Evolutionary conservation across 116 monocot species (phyloP), one percentile per base, ranked within the genome.

Genomic region (Posidonia oceanica): DNA sequence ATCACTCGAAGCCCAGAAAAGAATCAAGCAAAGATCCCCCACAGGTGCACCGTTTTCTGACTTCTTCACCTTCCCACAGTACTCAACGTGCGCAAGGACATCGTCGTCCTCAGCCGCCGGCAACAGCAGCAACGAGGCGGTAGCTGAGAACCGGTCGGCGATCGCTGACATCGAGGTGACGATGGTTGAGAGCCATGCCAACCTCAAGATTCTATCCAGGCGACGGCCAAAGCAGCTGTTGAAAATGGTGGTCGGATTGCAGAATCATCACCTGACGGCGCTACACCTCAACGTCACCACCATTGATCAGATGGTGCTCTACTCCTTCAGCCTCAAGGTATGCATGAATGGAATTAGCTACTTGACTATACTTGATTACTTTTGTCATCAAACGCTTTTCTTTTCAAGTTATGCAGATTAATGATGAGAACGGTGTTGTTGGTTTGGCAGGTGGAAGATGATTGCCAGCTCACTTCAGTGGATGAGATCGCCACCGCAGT

Each of bases 291-390:
- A 85, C 52, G 83, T 85, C 39, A 85, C 78, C 63, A 80, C 80
- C 37, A 38, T 76, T 18, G 79, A 84, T 21, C 73, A 77, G 44
- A 75, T 78, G 73, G 82, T 75, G 16, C 77, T 84, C 59, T 84
- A 84, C 73, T 84, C 79, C 39, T 79, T 87, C 78, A 87, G 77
- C 75, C 75, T 87, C 69, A 87, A 87, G 87, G 87, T 83, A 74
- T 11, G 12, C 29, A 29, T 29, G 29, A 29, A 29, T 29, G 29
- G 29, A 29, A 29, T 29, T 29, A 29, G 29, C 29, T 29, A 29
- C 29, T 29, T 29, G 29, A 29, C 29, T 29, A 29, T 29, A 29
- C 29, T 29, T 29, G 29, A 29, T 29, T 29, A 29, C 1, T 29
- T 29, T 0, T 29, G 29, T 29, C 29, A 29, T 29, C 29, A 29